Base-by-base conservation (phyloP, 2,329 filamentous ascomycete genomes). In the Verticillium nubilum region DNA sequence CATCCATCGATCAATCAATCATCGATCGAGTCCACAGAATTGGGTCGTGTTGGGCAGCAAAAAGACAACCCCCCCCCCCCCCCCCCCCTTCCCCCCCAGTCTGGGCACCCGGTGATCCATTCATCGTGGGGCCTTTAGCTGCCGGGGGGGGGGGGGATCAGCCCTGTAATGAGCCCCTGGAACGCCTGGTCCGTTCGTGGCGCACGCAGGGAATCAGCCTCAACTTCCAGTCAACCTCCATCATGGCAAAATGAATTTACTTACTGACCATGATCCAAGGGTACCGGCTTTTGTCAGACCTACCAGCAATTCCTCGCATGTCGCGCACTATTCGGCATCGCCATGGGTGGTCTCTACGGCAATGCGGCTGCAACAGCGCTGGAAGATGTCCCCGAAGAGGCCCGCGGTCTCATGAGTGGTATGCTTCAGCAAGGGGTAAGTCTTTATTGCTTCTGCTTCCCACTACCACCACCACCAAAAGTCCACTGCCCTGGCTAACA, bases 281-380 rank as follows among this genome's bases (percentile, higher is more conserved):
- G 78, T 17, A 91, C 89, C 37, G 89, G 88, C 60, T 92, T 90
- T 69, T 83, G 83, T 63, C 71, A 78, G 0, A 92, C 86, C 0
- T 91, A 90, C 67, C 67, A 78, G 55, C 84, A 90, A 65, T 94
- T 94, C 68, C 77, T 95, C 25, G 89, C 86, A 12, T 89, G 90
- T 12, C 82, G 91, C 47, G 86, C 87, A 50, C 76, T 94, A 3
- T 94, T 93, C 68, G 91, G 90, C 53, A 73, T 94, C 52, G 90
- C 90, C 66, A 94, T 94, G 90, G 91, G 91, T 42, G 91, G 90
- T 64, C 65, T 93, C 1, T 87, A 92, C 72, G 91, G 91, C 59
- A 92, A 92, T 67, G 89, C 88, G 1, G 88, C 89, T 10, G 89
- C 90, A 4, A 93, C 90, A 66, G 89, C 90, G 0, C 80, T 94